phyloP scores from a whole-genome alignment of 1,139 yeast species.

The Pichia sorboxylosa region DNA sequence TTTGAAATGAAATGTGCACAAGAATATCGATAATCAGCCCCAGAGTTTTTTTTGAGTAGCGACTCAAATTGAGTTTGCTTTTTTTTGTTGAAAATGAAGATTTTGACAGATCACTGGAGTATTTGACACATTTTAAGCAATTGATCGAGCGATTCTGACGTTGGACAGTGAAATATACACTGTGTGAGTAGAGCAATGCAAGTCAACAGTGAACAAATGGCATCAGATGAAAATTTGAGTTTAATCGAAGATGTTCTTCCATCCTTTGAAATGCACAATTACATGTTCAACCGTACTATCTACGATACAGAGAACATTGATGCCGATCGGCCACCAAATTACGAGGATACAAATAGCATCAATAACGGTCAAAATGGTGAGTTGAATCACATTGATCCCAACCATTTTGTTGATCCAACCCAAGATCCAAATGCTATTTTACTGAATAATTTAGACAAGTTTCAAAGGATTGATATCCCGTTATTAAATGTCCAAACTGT shows the following conservation, averaged over 20 bases:
- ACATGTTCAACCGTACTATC: slow-evolving; percentile 34
- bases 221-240: neutral
- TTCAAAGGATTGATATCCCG: slow-evolving; percentile 21
- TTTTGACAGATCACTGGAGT: too few species aligned
- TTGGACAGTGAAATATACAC: too few species aligned
- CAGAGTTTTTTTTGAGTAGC: too few species aligned
- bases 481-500: slow-evolving; percentile 26
- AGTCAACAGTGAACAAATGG: too few species aligned
- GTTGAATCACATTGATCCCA: slow-evolving; percentile 1
- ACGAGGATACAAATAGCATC: slow-evolving; percentile 6
- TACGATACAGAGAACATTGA: slow-evolving; percentile 14
- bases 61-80: too few species aligned
- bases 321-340: slow-evolving; percentile 15
- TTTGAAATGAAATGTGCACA: too few species aligned
- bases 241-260: slow-evolving; percentile 44
- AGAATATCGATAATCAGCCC: too few species aligned
- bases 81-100: too few species aligned
- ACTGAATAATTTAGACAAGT: slow-evolving; percentile 26
- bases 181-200: too few species aligned
- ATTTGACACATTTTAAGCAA: too few species aligned
- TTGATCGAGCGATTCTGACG: too few species aligned
- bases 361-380: neutral
- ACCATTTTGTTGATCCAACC: slow-evolving; percentile 13
- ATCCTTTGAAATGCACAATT: slow-evolving; percentile 53
- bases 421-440: slow-evolving; percentile 21